A percentile compares a stretch with the other conserved stretches of the same genome.
These are phyloP conservation scores for Ophidiomyces ophidiicola DNA, from an alignment of 2,329 filamentous ascomycete species.

Conservation along the genomic window DNA sequence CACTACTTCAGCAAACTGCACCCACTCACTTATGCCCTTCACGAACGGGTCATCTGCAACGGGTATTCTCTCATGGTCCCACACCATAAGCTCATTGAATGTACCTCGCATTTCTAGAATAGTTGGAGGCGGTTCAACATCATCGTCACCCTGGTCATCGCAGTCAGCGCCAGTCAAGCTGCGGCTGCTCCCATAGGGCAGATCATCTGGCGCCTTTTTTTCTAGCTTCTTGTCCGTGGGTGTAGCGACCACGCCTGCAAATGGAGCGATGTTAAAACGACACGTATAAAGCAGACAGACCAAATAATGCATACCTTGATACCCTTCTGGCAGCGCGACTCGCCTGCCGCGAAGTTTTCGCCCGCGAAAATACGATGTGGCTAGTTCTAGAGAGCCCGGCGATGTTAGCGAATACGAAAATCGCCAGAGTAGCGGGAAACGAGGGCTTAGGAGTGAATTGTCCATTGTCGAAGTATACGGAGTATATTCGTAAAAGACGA, in stretches of 20 bases:
- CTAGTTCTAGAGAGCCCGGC: no score
- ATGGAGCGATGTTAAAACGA: neutral
- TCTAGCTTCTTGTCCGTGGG: slow-evolving; percentile 32
- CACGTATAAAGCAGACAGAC: neutral
- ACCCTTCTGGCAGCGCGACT: slow-evolving; percentile 57
- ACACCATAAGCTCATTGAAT: slow-evolving; percentile 69
- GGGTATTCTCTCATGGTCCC: slow-evolving; percentile 62
- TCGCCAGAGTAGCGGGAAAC: neutral
- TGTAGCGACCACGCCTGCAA: slow-evolving; percentile 46
- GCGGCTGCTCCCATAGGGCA: neutral
- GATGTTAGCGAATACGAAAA: slow-evolving; percentile 5
- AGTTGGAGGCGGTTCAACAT: slow-evolving; percentile 42
- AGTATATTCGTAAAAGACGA: neutral
- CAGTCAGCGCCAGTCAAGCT: slow-evolving; percentile 19
- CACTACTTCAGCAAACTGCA: slow-evolving; percentile 58
- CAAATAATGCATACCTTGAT: slow-evolving; percentile 44
- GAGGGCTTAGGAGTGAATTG: neutral
- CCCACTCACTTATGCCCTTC: slow-evolving; percentile 68
- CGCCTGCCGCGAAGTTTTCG: slow-evolving; percentile 60
- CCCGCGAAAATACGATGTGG: slow-evolving; percentile 61
- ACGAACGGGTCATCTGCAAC: slow-evolving; percentile 58
- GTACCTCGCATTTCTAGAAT: slow-evolving; percentile 49
- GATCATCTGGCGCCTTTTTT: neutral
- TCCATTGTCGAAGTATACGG: neutral
- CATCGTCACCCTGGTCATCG: slow-evolving; percentile 35